Base-by-base conservation (phyloP, 1,284 basidiomycete genomes). In the Sphagnurus paluster region DNA sequence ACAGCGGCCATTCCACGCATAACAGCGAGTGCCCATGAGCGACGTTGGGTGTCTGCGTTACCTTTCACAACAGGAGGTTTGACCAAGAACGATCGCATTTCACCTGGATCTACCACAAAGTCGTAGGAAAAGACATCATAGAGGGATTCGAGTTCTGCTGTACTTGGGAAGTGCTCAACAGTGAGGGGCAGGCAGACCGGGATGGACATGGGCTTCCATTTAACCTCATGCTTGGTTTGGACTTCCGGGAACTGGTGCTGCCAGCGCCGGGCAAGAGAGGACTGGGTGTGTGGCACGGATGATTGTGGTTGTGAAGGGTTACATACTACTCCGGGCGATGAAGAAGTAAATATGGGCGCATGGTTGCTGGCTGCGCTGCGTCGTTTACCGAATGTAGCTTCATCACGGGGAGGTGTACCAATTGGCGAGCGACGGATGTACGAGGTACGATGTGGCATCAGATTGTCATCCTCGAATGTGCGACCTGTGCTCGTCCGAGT, bases 1-100 rank as follows among this genome's bases (percentile, higher is more conserved):
- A 98, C 87, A 3, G 90, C 93, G 1, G 91, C 89, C 90, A 98
- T 96, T 41, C 93, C 93, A 24, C 88, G 80, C 86, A 98, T 90
- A 20, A 97, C 89, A 0, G 84, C 85, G 33, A 94, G 70, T 0
- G 93, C 91, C 77, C 83, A 87, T 49, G 84, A 72, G 50, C 78
- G 73, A 10, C 85, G 76, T 29, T 77, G 61, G n/a, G 85, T 74
- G 46, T 85, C 83, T 8, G 73, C 53, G 16, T 64, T 72, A 1
- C 78, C 74, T 24, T 67, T 72, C 34, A 68, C 55, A 9, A 62
- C 58, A 0, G 84, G 84, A 1, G 78, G 80, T 46, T 80, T 80
- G 41, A 94, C 81, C 42, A 94, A 70, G 71, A 94, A 94, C 1
- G 87, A 88, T 9, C 76, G 77, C 77, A 90, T 87, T 58, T 90